These are phyloP conservation scores for Fusarium anguioides DNA, from an alignment of 2,329 filamentous ascomycete genomes.

Conservation along the genomic window DNA sequence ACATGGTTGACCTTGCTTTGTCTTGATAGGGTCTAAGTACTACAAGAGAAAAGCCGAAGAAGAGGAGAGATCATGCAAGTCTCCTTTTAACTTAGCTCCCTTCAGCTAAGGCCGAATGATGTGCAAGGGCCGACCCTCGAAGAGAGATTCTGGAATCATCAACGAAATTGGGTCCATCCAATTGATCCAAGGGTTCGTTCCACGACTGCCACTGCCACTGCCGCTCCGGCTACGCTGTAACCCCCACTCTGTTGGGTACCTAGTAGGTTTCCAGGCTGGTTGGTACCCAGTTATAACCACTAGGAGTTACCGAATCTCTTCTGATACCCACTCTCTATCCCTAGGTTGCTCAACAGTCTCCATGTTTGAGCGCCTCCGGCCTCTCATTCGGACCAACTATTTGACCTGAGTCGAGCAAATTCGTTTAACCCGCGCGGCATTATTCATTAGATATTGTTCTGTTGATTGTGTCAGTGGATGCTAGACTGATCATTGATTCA, in stretches of 20 bases:
- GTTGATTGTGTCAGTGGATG: background rate
- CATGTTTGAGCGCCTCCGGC: constrained; percentile 27
- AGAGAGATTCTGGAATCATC: constrained; percentile 27
- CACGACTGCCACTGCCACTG: background rate
- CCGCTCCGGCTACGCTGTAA: constrained; percentile 27
- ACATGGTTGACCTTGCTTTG: constrained; percentile 12
- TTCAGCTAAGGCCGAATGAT: constrained; percentile 8
- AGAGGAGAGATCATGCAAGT: background rate
- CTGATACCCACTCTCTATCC: constrained; percentile 17
- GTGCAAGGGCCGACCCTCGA: constrained; percentile 16
- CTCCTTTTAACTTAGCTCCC: background rate
- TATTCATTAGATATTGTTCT: background rate
- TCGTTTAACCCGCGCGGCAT: background rate
- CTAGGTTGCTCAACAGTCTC: constrained; percentile 5
- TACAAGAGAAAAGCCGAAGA: constrained; percentile 6
- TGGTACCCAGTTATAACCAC: constrained; percentile 10
- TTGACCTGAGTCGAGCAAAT: background rate
- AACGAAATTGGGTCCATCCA: constrained; percentile 12
- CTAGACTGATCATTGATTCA: background rate
- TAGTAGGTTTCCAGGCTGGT: constrained; percentile 2
- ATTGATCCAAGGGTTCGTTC: background rate
- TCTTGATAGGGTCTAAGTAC: constrained; percentile 1
- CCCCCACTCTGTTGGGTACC: constrained; percentile 14
- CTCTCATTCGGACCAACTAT: constrained; percentile 30
- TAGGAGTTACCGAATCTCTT: constrained; percentile 15